phyloP scores from a whole-genome alignment of 2,329 filamentous ascomycete genomes.

The Zymoseptoria ardabiliae region DNA sequence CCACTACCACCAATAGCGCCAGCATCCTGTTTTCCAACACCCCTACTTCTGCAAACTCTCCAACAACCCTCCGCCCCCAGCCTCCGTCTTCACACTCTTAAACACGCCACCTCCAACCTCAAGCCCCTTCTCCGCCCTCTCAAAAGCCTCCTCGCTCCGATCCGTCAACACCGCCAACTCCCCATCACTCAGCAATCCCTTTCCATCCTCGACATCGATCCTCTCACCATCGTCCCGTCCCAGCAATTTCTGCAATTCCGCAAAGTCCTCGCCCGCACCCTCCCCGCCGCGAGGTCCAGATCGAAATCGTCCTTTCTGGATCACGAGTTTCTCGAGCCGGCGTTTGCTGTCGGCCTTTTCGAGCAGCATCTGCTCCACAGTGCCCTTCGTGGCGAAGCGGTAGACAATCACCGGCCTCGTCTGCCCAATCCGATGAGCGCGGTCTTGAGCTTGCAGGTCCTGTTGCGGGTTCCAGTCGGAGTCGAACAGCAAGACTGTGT shows the following conservation, averaged over 20 bases:
- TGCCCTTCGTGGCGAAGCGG: slow-evolving; percentile 84
- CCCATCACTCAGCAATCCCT: slow-evolving; percentile 62
- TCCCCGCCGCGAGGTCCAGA: slow-evolving; percentile 45
- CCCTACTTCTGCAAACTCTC: slow-evolving; percentile 39
- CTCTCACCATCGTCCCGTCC: slow-evolving; percentile 59
- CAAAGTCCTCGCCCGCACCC: slow-evolving; percentile 38
- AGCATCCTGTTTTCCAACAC: background rate
- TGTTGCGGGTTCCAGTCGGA: slow-evolving; percentile 93
- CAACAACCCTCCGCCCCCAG: slow-evolving; percentile 42
- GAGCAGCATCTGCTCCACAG: slow-evolving; percentile 81
- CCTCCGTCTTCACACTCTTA: slow-evolving; percentile 64
- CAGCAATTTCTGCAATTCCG: slow-evolving; percentile 41
- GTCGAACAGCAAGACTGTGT: slow-evolving; percentile 90
- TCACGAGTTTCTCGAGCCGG: slow-evolving; percentile 86
- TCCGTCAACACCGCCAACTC: slow-evolving; percentile 77
- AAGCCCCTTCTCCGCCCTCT: slow-evolving; percentile 67
- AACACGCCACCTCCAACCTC: slow-evolving; percentile 56
- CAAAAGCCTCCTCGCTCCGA: slow-evolving; percentile 59
- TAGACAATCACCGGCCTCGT: slow-evolving; percentile 88
- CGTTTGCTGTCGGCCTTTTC: slow-evolving; percentile 87
- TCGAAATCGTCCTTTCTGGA: slow-evolving; percentile 81
- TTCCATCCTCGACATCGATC: slow-evolving; percentile 51
- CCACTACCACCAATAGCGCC: too few species aligned
- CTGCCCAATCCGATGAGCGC: slow-evolving; percentile 90
- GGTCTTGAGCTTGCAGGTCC: slow-evolving; percentile 92